Conservation (phyloP, 371 early-diverging fungal genomes). For the Actinomucor elegans region DNA sequence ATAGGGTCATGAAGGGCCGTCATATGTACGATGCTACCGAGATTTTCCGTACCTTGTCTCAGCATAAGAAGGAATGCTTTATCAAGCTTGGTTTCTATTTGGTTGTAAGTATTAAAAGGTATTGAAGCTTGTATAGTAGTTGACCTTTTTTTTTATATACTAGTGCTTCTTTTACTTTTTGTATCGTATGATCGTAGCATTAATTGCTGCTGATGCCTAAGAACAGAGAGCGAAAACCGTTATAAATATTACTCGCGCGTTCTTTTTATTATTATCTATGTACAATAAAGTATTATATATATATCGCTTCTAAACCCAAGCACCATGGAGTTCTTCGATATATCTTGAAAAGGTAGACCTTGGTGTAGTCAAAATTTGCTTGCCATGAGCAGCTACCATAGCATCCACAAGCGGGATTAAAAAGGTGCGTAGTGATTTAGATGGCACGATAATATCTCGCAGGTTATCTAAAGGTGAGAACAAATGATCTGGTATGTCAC, state of each 20-base stretch:
- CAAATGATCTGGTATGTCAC: constrained; percentile 29
- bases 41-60: constrained; percentile 88
- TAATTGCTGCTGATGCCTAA: constrained; percentile 61
- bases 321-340: constrained; percentile 31
- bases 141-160: neutral
- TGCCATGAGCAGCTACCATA: constrained; percentile 47
- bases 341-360: constrained; percentile 50
- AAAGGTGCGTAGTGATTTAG: constrained; percentile 23
- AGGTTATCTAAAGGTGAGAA: constrained; percentile 30
- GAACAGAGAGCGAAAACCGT: too few species aligned
- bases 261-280: constrained; percentile 3
- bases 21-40: constrained; percentile 97
- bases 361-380: constrained; percentile 32
- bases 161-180: constrained; percentile 89
- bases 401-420: constrained; percentile 43
- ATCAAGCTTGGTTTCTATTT: constrained; percentile 94
- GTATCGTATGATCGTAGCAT: constrained; percentile 74
- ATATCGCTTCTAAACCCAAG: constrained; percentile 21
- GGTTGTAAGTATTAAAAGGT: constrained; percentile 64
- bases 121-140: too few species aligned
- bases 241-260: neutral
- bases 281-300: constrained; percentile 5
- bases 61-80: constrained; percentile 93
- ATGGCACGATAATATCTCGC: constrained; percentile 26
- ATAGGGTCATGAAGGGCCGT: constrained; percentile 73